Base-by-base conservation (phyloP, 1,139 yeast genomes). In the Arxiozyma heterogenica region DNA sequence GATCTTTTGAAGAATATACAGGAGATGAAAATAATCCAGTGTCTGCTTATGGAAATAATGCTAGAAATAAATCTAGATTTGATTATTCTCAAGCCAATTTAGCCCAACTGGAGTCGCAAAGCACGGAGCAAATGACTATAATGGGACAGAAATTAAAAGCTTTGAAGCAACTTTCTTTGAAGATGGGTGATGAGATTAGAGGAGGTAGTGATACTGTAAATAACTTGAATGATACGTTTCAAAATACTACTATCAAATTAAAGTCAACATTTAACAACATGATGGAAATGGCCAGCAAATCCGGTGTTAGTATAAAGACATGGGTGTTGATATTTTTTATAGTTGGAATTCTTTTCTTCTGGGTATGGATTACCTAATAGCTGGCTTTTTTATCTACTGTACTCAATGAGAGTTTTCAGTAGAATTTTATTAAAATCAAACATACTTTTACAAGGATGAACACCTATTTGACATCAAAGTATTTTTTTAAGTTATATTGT, bases 161-260 rank as follows among this genome's bases (percentile, higher is more conserved):
- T 62, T 73, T 91, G 58, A 90, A 88, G 70, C 81, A 79, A 56
- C 71, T 88, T 54, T 86, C 95, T 7, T 68, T 81, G 48, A 79
- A 75, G 59, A 90, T 91, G 85, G 96, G 96, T 3, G 81, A 81
- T 48, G 95, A 90, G 67, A 91, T 90, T 60, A 82, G 87, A 62
- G 84, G 83, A 61, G 82, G 91, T 38, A 82, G 83, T 58, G 72
- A 81, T 57, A 73, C 85, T 55, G 76, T 88, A 57, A 80, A 78
- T 56, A 79, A 79, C 27, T 73, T 87, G 58, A 79, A 77, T 51
- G 72, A 74, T 48, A 71, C 74, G 15, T 79, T 80, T 61, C 80
- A 75, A 48, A 65, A 65, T 50, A 76, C 82, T 1, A 64, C 78
- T n/a, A 64, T 69, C 2, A 71, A 72, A 55, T 73, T 83, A 49